Conservation (phyloP, 2,329 filamentous ascomycete species). For the Penicillium expansum region DNA sequence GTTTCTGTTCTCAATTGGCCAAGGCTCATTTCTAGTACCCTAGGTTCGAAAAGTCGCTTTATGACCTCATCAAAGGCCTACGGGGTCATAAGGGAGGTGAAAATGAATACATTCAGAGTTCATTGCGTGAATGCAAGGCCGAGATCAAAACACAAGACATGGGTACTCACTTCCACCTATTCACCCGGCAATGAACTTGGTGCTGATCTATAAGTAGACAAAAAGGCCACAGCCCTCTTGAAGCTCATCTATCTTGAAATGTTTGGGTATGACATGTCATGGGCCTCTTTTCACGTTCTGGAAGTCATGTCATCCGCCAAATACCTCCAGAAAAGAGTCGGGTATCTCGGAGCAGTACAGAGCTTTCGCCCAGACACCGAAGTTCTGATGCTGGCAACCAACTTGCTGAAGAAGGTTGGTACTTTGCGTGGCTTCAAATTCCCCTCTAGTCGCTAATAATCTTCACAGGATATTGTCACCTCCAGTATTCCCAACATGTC, state of each 20-base stretch:
- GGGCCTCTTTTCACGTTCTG: constrained; percentile 96
- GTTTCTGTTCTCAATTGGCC: background rate
- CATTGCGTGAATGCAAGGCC: constrained; percentile 88
- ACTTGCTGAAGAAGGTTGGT: constrained; percentile 83
- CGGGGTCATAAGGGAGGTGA: constrained; percentile 94
- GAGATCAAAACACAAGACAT: constrained; percentile 93
- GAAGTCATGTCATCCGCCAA: constrained; percentile 98
- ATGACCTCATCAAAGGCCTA: constrained; percentile 95
- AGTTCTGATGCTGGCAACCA: constrained; percentile 95
- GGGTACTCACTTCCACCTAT: constrained; percentile 52
- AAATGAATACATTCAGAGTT: constrained; percentile 90
- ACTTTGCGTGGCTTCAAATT: background rate
- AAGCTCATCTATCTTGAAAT: constrained; percentile 98
- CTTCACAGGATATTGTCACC: constrained; percentile 56
- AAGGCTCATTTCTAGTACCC: background rate
- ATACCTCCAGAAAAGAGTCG: constrained; percentile 91
- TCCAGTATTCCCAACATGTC: constrained; percentile 72
- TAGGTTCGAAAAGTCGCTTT: constrained; percentile 99
- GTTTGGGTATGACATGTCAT: constrained; percentile 99
- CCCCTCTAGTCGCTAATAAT: constrained; percentile 14
- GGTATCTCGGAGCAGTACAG: constrained; percentile 92
- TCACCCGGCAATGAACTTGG: background rate
- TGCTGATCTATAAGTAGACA: constrained; percentile 54
- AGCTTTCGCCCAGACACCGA: constrained; percentile 95
- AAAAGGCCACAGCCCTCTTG: constrained; percentile 92